phyloP scores from a whole-genome alignment of 345 rosid genomes.

The Gossypium anomalum region DNA sequence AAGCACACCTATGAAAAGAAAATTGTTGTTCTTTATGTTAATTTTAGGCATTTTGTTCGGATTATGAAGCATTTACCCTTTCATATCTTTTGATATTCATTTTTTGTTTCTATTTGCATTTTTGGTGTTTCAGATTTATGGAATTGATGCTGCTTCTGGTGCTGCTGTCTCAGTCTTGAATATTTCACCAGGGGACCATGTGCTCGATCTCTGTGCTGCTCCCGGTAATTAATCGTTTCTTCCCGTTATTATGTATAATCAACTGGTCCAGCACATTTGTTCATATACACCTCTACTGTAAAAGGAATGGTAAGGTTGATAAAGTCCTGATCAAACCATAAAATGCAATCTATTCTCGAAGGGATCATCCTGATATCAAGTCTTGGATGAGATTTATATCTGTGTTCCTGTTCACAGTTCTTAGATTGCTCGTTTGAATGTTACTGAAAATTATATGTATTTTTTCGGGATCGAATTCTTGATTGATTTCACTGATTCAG shows the following conservation, averaged over 20 bases:
- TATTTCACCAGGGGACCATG: constrained; percentile 74
- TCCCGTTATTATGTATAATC: neutral
- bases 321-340: neutral
- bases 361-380: neutral
- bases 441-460: neutral
- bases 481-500: neutral
- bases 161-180: constrained; percentile 76
- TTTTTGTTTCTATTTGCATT: neutral
- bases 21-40: neutral
- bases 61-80: neutral
- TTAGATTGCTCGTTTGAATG: neutral
- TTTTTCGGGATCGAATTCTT: neutral
- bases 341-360: neutral
- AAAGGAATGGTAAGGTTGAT: neutral
- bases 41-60: neutral
- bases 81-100: neutral
- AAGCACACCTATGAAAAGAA: too few relatives aligned
- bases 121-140: constrained; percentile 55
- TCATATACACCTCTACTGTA: neutral
- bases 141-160: constrained; percentile 91
- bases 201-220: constrained; percentile 89
- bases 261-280: neutral
- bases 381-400: neutral
- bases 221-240: constrained; percentile 49
- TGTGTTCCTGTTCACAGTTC: neutral